Evolutionary conservation across 1,139 yeast genomes (phyloP), one percentile per base, ranked within the genome.

Genomic region (Kodamaea plutei): DNA sequence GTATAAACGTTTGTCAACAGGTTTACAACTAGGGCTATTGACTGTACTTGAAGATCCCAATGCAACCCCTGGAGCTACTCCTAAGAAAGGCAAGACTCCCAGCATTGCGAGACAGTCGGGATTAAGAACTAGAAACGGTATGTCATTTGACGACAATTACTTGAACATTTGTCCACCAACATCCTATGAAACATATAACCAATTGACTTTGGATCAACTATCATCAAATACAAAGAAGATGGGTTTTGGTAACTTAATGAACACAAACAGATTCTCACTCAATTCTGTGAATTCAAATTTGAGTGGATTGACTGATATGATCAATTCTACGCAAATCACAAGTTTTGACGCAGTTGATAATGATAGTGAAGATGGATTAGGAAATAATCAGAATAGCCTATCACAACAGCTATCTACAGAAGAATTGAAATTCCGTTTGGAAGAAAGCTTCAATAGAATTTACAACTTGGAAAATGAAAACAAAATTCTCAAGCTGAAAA

Each of bases 271-370:
- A 26, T 65, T 56, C 36, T 65, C 72, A 0, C 40, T 65, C 26
- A 64, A 62, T 34, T 66, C 73, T 9, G 50, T 62, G 36, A 60
- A 52, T 35, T 66, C 72, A 8, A 67, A 66, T 39, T 44, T 67
- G 9, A 63, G 71, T 30, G 72, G 71, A 1, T 34, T 67, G 20
- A 56, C 70, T 4, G 73, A 67, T 30, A 45, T 64, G 29, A 52
- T 64, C 6, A 56, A 58, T 13, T 59, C 69, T 3, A 62, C 69
- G 3, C 64, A 61, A 29, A 45, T 58, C 12, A 64, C 70, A 1
- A 55, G 64, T 6, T 52, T 49, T 28, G 64, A 55, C 23, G 66
- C 56, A 10, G 47, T 35, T 8, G 28, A 26, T 8, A 43, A 34
- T 25, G 23, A 28, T n/a, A 35, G 33, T 15, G 43, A 37, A 15